Base-by-base conservation (phyloP, 805 yeast species). In the Metschnikowia kofuensis region DNA sequence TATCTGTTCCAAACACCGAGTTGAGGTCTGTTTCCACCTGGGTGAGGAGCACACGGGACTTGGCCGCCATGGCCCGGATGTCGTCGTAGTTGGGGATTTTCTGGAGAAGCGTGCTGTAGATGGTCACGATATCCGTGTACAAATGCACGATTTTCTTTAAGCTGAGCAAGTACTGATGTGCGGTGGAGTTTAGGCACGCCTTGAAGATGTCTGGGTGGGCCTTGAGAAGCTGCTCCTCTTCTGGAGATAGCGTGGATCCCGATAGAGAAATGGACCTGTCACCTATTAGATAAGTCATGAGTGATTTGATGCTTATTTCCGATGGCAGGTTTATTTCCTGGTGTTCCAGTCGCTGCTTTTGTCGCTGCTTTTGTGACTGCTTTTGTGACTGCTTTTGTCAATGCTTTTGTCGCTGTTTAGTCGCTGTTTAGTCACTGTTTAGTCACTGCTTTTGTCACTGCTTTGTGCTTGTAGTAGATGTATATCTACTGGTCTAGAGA, bases 71-170 rank as follows among this genome's bases (percentile, higher is more conserved):
- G n/a, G 45, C 15, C 2, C 74, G 68, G 44, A 73, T 56, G 56
- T 73, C 78, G 38, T 70, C 76, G 49, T 70, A 72, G 49, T 70
- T 59, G 26, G 74, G 70, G 28, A 73, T 64, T 50, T 73, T 73
- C 39, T 60, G 54, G 28, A 73, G 58, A 38, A 73, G 57, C 13
- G 76, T 69, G 44, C 70, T 58, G 55, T 72, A 73, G 35, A 72
- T 72, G 47, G 70, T 69, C 29, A 72, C 55, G 34, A 70, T 59
- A 55, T 73, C 78, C 27, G 61, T 55, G 51, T 60, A 70, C 27
- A 72, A 57, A 52, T 70, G 75, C 7, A 70, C 55, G n/a, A 69
- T 57, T 39, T 63, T 60, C 54, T 69, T 69, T 31, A 67, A 48
- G 38, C 61, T 57, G 16, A 63, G 54, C 4, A 72, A 50, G 41